These are phyloP conservation scores for Thecaphora frezii DNA, from an alignment of 1,284 basidiomycete genomes.

Conservation along the genomic window DNA sequence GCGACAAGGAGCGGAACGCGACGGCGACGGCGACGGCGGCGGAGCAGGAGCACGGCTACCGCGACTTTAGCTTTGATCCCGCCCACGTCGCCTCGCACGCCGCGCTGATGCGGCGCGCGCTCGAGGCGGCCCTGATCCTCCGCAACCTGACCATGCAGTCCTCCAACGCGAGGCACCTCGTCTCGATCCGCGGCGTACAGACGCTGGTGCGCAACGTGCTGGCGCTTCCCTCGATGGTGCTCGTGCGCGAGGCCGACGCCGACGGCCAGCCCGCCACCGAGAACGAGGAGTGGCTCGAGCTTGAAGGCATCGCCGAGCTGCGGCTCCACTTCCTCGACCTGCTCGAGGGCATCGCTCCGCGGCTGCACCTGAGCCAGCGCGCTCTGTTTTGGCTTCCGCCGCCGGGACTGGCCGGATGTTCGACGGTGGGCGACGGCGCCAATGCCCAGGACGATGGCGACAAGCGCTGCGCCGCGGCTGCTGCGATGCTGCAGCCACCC, in stretches of 20 bases:
- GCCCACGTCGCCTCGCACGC: constrained; percentile 23
- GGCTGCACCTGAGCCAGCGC: constrained; percentile 30
- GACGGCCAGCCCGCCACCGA: neutral
- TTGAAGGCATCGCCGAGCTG: constrained; percentile 46
- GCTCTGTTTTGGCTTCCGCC: constrained; percentile 7
- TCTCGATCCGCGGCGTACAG: constrained; percentile 17
- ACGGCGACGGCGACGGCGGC: neutral
- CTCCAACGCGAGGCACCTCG: constrained; percentile 28
- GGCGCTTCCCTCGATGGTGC: constrained; percentile 9
- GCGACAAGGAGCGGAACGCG: too few species aligned
- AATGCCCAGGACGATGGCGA: neutral
- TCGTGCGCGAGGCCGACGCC: neutral
- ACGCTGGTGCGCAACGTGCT: constrained; percentile 34
- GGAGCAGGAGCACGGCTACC: neutral
- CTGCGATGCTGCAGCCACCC: neutral
- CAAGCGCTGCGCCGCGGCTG: too few species aligned
- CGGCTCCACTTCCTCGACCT: constrained; percentile 52
- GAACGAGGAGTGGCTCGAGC: constrained; percentile 34
- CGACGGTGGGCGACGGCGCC: neutral
- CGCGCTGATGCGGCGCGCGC: constrained; percentile 41
- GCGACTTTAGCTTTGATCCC: constrained; percentile 11
- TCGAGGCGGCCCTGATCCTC: constrained; percentile 43
- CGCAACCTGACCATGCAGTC: constrained; percentile 36
- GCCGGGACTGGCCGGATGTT: neutral
- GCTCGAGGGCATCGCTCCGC: constrained; percentile 38